Evolutionary conservation across 1,284 basidiomycete genomes (phyloP).

Genomic region (Boletus austroedulis): DNA sequence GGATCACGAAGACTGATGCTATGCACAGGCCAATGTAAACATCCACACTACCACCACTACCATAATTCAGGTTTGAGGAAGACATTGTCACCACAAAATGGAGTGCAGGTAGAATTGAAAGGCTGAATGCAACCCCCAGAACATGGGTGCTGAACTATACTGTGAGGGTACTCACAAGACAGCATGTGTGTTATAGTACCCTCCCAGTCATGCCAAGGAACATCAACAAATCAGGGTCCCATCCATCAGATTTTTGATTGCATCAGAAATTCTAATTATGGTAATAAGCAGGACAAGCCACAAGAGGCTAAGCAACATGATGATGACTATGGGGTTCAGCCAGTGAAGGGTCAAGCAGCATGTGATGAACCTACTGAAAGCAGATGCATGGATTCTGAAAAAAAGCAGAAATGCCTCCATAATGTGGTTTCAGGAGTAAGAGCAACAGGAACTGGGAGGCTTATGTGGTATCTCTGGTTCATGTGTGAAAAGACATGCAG

Average conservation of each 20-base stretch:
- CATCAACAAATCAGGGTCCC: not conserved
- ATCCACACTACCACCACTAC: slow-evolving; percentile 39
- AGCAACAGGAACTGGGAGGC: too few relatives aligned
- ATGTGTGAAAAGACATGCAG: too few relatives aligned
- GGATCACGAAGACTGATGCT: slow-evolving; percentile 87
- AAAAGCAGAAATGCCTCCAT: slow-evolving; percentile 44
- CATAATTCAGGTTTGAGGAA: slow-evolving; percentile 23
- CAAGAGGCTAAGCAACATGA: slow-evolving; percentile 40
- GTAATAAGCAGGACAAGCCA: slow-evolving; percentile 46
- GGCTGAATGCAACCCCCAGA: not conserved
- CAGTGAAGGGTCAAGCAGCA: not conserved
- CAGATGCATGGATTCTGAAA: slow-evolving; percentile 38
- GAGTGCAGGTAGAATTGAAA: not conserved
- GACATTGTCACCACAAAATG: slow-evolving; percentile 20
- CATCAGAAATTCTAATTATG: too few relatives aligned
- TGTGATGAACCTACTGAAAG: slow-evolving; percentile 40
- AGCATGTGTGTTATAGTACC: slow-evolving; percentile 13
- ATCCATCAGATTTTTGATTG: not conserved
- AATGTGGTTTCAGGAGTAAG: too few relatives aligned
- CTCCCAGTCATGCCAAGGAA: slow-evolving; percentile 19
- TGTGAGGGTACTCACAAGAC: slow-evolving; percentile 28
- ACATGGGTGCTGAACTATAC: too few relatives aligned
- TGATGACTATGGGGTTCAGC: slow-evolving; percentile 33
- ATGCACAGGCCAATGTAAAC: slow-evolving; percentile 57
- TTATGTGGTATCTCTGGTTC: too few relatives aligned